These are phyloP conservation scores for Leavenworthia alabamica DNA, from an alignment of 345 rosid species.

Conservation along the genomic window DNA sequence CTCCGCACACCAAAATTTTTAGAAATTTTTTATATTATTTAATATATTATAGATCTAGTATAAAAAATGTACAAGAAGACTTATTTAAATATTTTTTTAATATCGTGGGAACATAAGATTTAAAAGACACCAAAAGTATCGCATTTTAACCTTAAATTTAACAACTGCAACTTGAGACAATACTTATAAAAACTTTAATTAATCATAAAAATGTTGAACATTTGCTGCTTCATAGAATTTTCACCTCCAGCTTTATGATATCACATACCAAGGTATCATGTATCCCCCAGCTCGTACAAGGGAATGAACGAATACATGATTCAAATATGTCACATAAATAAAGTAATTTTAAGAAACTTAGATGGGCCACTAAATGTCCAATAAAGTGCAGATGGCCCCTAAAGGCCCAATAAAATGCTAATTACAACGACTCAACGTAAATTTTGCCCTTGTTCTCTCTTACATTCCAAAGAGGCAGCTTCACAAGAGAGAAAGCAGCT, in stretches of 20 bases:
- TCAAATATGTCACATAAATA: background rate
- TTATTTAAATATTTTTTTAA: background rate
- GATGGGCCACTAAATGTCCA: slow-evolving; percentile 14
- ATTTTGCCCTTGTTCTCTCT: background rate
- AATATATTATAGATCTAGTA: no score
- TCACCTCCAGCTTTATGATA: no score
- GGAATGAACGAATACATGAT: background rate
- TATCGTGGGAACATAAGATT: slow-evolving; percentile 4
- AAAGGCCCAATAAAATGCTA: slow-evolving; percentile 12
- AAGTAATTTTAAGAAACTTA: background rate
- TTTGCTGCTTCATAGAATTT: no score
- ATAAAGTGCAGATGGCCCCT: background rate
- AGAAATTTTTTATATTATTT: no score
- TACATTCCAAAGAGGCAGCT: background rate
- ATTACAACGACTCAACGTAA: slow-evolving; percentile 4
- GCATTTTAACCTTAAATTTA: background rate
- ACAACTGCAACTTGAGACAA: slow-evolving; percentile 1
- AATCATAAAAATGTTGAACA: no score
- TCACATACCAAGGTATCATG: no score
- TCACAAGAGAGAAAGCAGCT: background rate
- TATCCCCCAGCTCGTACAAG: no score
- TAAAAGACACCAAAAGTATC: background rate
- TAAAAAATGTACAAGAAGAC: no score
- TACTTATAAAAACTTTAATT: background rate
- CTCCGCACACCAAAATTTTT: no score